Base-by-base conservation (phyloP, 2,329 filamentous ascomycete species). In the Cladosporium velox region DNA sequence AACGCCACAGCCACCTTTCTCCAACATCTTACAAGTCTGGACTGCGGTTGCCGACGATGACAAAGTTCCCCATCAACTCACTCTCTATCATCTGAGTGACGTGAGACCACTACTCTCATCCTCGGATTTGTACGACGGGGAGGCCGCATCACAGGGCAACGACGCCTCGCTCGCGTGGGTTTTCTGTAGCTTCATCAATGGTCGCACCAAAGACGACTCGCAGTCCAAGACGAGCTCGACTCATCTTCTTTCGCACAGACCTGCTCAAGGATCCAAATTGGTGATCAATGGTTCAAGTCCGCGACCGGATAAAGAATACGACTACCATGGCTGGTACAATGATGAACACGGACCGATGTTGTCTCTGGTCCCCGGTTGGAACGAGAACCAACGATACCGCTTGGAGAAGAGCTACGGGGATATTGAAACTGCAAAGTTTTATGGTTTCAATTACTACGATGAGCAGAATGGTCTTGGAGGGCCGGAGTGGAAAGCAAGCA, bases 311-410 rank as follows among this genome's bases (percentile, higher is more conserved):
- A 59, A 59, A 32, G 32, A 35, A 7, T 0, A 44, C 7, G 55
- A 59, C 32, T 59, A 59, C n/a, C 55, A 59, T n/a, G 11, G n/a
- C 32, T 59, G 55, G 55, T 59, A 59, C 24, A 28, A 41, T 24
- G 32, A 59, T 32, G 55, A 59, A 21, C 55, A 59, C 11, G 55
- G 32, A 24, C 32, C 32, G 4, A 59, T 38, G 38, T n/a, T 59
- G n/a, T 35, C 32, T 6, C 15, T 38, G 30, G 55, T 59, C 14
- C 55, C 55, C 4, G 55, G 55, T n/a, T 59, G 55, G 55, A 35
- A 44, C 18, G 55, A 35, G 32, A 59, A 38, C 12, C 55, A 44
- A 21, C 55, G 55, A 24, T 59, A 59, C 18, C 11, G 38, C 18
- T 24, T 59, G 30, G 55, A 59, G 38, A 44, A 35, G 38, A 28